Evolutionary conservation across 768 basidiomycete genomes (phyloP).

Genomic region (Kwoniella sp.): DNA sequence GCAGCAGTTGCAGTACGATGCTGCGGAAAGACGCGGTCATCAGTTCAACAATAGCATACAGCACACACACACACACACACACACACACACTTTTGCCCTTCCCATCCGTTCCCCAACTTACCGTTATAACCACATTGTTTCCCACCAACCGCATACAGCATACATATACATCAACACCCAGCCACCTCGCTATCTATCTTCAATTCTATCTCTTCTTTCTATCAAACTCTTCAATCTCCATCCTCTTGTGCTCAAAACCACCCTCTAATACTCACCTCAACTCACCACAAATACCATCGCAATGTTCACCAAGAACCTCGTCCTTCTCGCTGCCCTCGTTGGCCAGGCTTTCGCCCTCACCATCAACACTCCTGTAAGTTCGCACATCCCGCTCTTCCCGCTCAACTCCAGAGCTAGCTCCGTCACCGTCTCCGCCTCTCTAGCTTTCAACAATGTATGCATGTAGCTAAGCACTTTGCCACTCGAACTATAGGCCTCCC

Average conservation of each 20-base stretch:
- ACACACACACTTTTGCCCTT: conserved; percentile 1
- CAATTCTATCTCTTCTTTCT: conserved; percentile 10
- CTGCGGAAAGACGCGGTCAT: conserved; percentile 1
- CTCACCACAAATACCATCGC: conserved; percentile 3
- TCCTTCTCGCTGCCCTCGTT: conserved; percentile 34
- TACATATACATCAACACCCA: conserved; percentile 5
- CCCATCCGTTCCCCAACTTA: background rate
- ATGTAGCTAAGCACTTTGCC: background rate
- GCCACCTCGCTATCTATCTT: conserved; percentile 6
- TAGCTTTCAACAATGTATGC: too few relatives aligned
- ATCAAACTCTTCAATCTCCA: conserved; percentile 5
- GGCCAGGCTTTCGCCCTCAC: conserved; percentile 47
- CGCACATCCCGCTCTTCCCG: background rate
- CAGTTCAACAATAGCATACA: background rate
- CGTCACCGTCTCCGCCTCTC: too few relatives aligned
- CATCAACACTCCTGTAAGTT: conserved; percentile 52
- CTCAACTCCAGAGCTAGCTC: background rate
- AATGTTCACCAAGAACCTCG: conserved; percentile 43
- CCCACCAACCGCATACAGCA: conserved; percentile 1
- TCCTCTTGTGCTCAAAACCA: background rate
- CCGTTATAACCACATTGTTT: conserved; percentile 4
- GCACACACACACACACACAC: background rate
- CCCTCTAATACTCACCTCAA: conserved; percentile 7
- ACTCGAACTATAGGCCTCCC: conserved; percentile 30
- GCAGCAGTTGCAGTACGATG: background rate